Base-by-base conservation (phyloP, 1,139 yeast species). In the Meyerozyma elateridarum region DNA sequence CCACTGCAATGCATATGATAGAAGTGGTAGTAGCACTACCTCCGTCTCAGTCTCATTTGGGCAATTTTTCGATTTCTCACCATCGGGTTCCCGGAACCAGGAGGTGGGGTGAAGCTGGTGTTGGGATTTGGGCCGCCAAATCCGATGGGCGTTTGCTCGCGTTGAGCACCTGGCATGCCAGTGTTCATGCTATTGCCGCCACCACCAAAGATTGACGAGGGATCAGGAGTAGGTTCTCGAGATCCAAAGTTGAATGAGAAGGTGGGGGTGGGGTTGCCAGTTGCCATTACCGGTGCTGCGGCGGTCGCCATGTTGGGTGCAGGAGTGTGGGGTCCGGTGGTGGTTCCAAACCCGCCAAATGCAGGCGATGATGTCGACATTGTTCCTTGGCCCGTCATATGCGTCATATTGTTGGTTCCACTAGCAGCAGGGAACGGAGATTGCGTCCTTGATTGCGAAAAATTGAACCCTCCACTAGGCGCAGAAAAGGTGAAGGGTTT, bases 21-120 rank as follows among this genome's bases (percentile, higher is more conserved):
- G 11, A 15, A 12, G 25, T 15, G 27, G 20, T 15, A 15, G 11
- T 8, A 12, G 22, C 29, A 18, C 20, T 38, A 39, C 22, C 51
- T 37, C 29, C 44, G 40, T 28, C 51, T 39, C 29, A 33, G 41
- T 22, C 53, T 42, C 41, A 46, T 46, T 22, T 42, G 50, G 13
- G 46, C 46, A 15, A 46, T 44, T 30, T 39, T 40, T 19, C 51
- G 36, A 20, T 30, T 30, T 16, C 25, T 14, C 22, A 15, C 20
- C 22, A 19, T 19, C 30, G 20, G 33, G 13, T 20, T 19, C n/a
- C 29, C 26, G 22, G 20, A 25, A 7, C 14, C 25, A 27, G 29
- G 29, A 8, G 35, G 37, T 18, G 33, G 25, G 12, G 30, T 30
- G 29, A 29, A 17, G 16, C 22, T 24, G 20, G 31, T 28, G 22